Conservation (phyloP, 73 alveolate genomes). For the Tetrahymena thermophila region DNA sequence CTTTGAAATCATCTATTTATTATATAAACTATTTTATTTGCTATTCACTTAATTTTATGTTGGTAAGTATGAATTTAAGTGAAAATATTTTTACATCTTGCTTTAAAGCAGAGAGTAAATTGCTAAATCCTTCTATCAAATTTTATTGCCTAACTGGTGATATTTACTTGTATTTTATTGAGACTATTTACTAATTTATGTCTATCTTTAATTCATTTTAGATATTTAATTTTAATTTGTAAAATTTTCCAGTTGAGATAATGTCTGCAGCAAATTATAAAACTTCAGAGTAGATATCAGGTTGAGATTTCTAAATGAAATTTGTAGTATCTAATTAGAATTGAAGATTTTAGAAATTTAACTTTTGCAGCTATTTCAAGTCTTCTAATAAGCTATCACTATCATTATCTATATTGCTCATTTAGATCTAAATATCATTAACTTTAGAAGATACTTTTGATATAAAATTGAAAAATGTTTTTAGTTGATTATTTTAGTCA, state of each 20-base stretch:
- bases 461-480: not conserved
- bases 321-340: not conserved
- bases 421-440: not conserved
- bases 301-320: not conserved
- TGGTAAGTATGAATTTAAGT: too few species aligned
- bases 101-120: not conserved
- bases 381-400: not conserved
- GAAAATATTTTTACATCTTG: too few species aligned
- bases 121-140: not conserved
- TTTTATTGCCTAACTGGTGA: not conserved
- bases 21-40: too few species aligned
- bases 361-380: not conserved
- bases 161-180: not conserved
- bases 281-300: not conserved
- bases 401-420: not conserved
- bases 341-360: not conserved
- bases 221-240: too few species aligned
- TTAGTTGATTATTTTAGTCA: not conserved
- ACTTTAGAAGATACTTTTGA: not conserved
- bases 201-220: not conserved
- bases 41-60: too few species aligned
- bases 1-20: too few species aligned
- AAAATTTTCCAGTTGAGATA: not conserved
- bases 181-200: not conserved
- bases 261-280: not conserved